phyloP scores from a whole-genome alignment of 2,329 filamentous ascomycete species.

The Aureobasidium sp. region DNA sequence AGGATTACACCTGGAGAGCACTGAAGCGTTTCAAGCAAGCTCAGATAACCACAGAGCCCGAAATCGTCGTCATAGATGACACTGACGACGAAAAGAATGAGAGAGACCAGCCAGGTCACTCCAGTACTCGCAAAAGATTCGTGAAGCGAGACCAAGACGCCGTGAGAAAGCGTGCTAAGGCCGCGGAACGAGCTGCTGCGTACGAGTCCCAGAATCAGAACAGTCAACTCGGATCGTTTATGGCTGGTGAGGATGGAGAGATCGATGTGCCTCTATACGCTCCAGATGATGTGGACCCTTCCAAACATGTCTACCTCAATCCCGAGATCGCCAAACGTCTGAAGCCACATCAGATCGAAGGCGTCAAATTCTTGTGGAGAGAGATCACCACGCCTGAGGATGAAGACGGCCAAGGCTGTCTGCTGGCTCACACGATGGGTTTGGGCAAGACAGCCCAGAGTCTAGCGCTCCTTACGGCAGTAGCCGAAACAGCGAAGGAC shows the following conservation, averaged over 20 bases:
- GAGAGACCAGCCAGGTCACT: slow-evolving; percentile 12
- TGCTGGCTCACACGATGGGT: slow-evolving; percentile 86
- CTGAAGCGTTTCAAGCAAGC: slow-evolving; percentile 7
- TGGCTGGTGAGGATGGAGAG: background rate
- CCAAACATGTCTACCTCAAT: slow-evolving; percentile 57
- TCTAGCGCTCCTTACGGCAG: slow-evolving; percentile 67
- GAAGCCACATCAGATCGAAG: slow-evolving; percentile 71
- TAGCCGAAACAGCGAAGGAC: slow-evolving; percentile 60
- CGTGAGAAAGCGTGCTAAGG: slow-evolving; percentile 15
- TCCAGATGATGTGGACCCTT: background rate
- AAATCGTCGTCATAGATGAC: background rate
- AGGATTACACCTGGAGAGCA: background rate
- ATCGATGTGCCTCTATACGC: background rate
- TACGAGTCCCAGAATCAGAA: background rate
- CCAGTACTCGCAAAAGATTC: slow-evolving; percentile 13
- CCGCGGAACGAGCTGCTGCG: background rate
- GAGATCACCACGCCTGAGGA: slow-evolving; percentile 53
- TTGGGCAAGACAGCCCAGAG: slow-evolving; percentile 86
- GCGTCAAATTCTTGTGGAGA: slow-evolving; percentile 83
- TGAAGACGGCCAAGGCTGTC: slow-evolving; percentile 59
- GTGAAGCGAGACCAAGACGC: slow-evolving; percentile 14
- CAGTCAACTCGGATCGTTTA: background rate
- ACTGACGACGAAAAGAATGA: slow-evolving; percentile 14
- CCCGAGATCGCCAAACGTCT: slow-evolving; percentile 54
- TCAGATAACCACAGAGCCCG: background rate